Evolutionary conservation across 306 rosid genomes (phyloP).

Genomic region (Ceratonia siliqua): DNA sequence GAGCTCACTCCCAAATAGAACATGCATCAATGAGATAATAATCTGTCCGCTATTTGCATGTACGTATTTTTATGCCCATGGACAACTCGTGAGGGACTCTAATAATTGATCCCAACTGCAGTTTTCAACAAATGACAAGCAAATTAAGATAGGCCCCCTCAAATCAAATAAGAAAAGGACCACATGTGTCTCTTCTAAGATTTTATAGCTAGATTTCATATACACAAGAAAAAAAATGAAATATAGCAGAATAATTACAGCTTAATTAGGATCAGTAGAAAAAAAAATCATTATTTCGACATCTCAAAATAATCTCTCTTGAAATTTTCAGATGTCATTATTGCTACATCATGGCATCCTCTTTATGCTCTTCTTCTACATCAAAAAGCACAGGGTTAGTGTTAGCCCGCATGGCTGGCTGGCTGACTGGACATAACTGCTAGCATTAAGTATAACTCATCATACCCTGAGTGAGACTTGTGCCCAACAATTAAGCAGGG

Average conservation of each 20-base stretch:
- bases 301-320: constrained; percentile 52
- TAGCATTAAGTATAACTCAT: constrained; percentile 52
- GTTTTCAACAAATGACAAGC: not conserved
- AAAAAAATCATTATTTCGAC: constrained; percentile 41
- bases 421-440: constrained; percentile 51
- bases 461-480: constrained; percentile 52
- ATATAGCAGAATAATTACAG: not conserved
- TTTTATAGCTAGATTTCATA: no score
- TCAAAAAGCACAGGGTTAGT: constrained; percentile 62
- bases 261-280: constrained; percentile 44
- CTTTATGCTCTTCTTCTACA: constrained; percentile 65
- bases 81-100: not conserved
- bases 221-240: not conserved
- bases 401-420: constrained; percentile 51
- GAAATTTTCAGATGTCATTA: constrained; percentile 48
- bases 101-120: not conserved
- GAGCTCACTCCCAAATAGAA: not conserved
- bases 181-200: not conserved
- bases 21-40: not conserved
- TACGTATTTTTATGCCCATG: not conserved
- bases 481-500: constrained; percentile 67
- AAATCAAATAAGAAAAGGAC: not conserved
- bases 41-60: not conserved
- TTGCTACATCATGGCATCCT: constrained; percentile 60
- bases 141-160: not conserved